Evolutionary conservation across 192 early-diverging fungal species (phyloP), one percentile per base, ranked within the genome.

Genomic region (Piromyces sp.): DNA sequence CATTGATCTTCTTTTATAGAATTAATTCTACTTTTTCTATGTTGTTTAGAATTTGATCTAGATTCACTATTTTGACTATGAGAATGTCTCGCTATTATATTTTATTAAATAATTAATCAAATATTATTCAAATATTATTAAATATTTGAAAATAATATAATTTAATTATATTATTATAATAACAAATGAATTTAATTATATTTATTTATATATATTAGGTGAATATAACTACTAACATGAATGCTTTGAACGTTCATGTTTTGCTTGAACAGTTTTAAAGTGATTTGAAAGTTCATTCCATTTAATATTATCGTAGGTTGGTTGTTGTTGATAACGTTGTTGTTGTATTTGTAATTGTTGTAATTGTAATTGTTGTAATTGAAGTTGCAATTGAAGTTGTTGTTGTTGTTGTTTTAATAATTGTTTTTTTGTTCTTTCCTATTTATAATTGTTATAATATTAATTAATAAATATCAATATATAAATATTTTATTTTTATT

Each of bases 221-320:
- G 9, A 33, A 33, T 33, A 33, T 9, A 33, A 33, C 3, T 33
- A 38, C 37, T 38, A 14, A 38, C 26, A 26, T 68, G 51, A 68
- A 68, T 68, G 51, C n/a, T 68, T 68, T 26, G 51, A 68, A 68
- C 91, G 88, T 81, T 96, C 95, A 86, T 96, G 95, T 28, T 91
- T 87, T 3, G 82, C 79, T 80, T 96, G 95, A 28, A 94, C 93
- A 28, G 85, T 79, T 51, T 90, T 88, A 81, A 96, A 96, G 81
- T 96, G 94, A 15, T 85, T 83, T 28, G 95, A 84, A 0, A 95
- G 84, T 5, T 95, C 94, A 38, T 87, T 84, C 86, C 93, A 96
- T 40, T 85, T 85, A 30, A 92, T 89, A 15, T 84, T 82, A 31
- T 30, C 40, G 29, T 82, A 40, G 1, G 82, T n/a, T 30, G 13